A percentile compares a stretch with the other conserved stretches of the same genome.
Conservation (phyloP, 116 monocot genomes). For the Phalaenopsis hybrid region DNA sequence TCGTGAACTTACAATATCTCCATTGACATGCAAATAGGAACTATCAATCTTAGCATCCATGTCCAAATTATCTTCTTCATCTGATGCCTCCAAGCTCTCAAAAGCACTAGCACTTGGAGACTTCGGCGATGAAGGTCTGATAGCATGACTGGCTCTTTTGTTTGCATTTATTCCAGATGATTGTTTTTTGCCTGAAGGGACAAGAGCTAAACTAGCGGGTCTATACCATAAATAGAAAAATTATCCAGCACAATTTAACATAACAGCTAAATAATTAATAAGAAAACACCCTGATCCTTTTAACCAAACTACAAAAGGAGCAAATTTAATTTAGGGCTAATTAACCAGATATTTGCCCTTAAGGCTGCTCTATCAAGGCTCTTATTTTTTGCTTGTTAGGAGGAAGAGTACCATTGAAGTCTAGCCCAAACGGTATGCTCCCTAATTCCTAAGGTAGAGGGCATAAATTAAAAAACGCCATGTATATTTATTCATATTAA, state of each 20-base stretch:
- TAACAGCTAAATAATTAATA: background rate
- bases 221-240: background rate
- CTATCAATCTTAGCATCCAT: slow-evolving; percentile 43
- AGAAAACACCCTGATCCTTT: background rate
- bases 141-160: slow-evolving; percentile 45
- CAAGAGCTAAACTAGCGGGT: slow-evolving; percentile 3
- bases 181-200: slow-evolving; percentile 50
- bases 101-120: slow-evolving; percentile 78
- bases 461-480: too few species aligned
- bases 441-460: too few species aligned
- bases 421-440: too few species aligned
- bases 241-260: background rate
- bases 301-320: background rate
- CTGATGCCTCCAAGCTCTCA: slow-evolving; percentile 82
- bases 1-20: slow-evolving; percentile 56
- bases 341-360: background rate
- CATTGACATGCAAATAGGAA: slow-evolving; percentile 52
- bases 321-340: background rate
- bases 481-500: too few species aligned
- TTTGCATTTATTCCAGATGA: slow-evolving; percentile 25
- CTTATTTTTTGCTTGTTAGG: too few species aligned
- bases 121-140: slow-evolving; percentile 67
- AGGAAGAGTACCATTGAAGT: too few species aligned
- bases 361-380: background rate
- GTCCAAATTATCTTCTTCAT: slow-evolving; percentile 52